Evolutionary conservation across 23 red algal genomes (phyloP).

Genomic region (Pyropia haitanensis): DNA sequence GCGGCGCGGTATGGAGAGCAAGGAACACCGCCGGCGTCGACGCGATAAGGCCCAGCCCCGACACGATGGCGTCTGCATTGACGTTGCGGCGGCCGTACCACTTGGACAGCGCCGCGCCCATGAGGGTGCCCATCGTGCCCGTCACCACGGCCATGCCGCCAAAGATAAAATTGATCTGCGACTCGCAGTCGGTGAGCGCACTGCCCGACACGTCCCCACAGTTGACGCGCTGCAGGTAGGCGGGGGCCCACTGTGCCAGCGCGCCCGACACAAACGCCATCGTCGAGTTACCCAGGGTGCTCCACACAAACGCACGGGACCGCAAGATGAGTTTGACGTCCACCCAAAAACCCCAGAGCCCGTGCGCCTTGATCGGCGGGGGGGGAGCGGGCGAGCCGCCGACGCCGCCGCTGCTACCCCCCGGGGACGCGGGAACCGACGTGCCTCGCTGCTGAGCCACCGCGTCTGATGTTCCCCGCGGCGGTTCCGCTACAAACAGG

Average conservation of each 20-base stretch:
- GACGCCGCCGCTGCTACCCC: too few species aligned
- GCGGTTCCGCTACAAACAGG: slow-evolving; percentile 36
- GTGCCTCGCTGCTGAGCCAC: slow-evolving; percentile 1
- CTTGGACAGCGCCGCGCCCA: slow-evolving; percentile 37
- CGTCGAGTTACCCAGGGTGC: slow-evolving; percentile 44
- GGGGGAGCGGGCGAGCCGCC: slow-evolving; percentile 3
- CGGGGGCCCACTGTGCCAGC: slow-evolving; percentile 66
- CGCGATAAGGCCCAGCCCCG: slow-evolving; percentile 23
- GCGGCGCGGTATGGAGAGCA: slow-evolving; percentile 41
- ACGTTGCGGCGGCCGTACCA: slow-evolving; percentile 23
- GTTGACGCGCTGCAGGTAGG: slow-evolving; percentile 67
- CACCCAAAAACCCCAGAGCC: slow-evolving; percentile 19
- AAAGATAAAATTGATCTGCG: slow-evolving; percentile 55
- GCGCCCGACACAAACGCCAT: slow-evolving; percentile 74
- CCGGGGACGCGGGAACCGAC: too few species aligned
- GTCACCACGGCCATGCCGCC: slow-evolving; percentile 51
- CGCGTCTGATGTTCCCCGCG: slow-evolving; percentile 46
- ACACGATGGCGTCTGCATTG: slow-evolving; percentile 48
- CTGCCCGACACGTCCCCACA: slow-evolving; percentile 26
- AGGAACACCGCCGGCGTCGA: slow-evolving; percentile 59
- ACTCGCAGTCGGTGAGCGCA: slow-evolving; percentile 17
- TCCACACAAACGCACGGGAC: slow-evolving; percentile 44
- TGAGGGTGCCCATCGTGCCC: slow-evolving; percentile 43
- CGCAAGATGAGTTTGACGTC: slow-evolving; percentile 38
- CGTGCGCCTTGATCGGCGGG: slow-evolving; percentile 3